Evolutionary conservation across 2,329 filamentous ascomycete genomes (phyloP).

Genomic region (Exophiala dermatitidis): DNA sequence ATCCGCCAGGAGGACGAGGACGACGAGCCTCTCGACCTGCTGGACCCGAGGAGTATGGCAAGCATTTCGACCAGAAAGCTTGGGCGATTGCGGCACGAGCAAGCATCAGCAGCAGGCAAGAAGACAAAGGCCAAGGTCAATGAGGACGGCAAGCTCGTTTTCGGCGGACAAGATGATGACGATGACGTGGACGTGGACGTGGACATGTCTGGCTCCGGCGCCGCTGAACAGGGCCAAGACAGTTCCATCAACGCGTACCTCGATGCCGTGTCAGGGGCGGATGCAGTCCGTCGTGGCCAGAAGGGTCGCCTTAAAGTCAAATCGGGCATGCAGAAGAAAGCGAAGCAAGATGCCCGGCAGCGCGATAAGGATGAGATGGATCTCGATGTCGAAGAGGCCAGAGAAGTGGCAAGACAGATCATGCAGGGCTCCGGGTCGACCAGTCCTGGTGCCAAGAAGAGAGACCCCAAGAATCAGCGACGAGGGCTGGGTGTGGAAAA

Average conservation of each 20-base stretch:
- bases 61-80: slow-evolving; percentile 60
- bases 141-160: slow-evolving; percentile 39
- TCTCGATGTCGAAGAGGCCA: slow-evolving; percentile 44
- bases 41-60: slow-evolving; percentile 80
- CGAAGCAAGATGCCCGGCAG: slow-evolving; percentile 27
- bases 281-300: slow-evolving; percentile 52
- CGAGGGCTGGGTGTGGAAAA: background rate
- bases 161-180: slow-evolving; percentile 33
- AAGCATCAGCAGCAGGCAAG: slow-evolving; percentile 33
- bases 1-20: slow-evolving; percentile 75
- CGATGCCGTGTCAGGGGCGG: slow-evolving; percentile 53
- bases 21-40: slow-evolving; percentile 86
- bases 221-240: slow-evolving; percentile 14
- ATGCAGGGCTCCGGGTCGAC: slow-evolving; percentile 13
- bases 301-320: slow-evolving; percentile 56
- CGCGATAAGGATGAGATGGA: slow-evolving; percentile 37
- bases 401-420: slow-evolving; percentile 29
- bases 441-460: slow-evolving; percentile 24
- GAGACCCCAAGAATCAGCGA: background rate
- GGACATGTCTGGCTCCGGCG: slow-evolving; percentile 38
- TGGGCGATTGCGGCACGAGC: slow-evolving; percentile 34
- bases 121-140: slow-evolving; percentile 39
- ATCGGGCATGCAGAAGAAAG: slow-evolving; percentile 35
- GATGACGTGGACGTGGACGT: slow-evolving; percentile 35
- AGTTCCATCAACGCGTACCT: slow-evolving; percentile 53